Percentiles rank a stretch among this genome's conserved stretches.
These are phyloP conservation scores for Pseudogymnoascus verrucosus DNA, from an alignment of 2,329 filamentous ascomycete species.

Conservation along the genomic window DNA sequence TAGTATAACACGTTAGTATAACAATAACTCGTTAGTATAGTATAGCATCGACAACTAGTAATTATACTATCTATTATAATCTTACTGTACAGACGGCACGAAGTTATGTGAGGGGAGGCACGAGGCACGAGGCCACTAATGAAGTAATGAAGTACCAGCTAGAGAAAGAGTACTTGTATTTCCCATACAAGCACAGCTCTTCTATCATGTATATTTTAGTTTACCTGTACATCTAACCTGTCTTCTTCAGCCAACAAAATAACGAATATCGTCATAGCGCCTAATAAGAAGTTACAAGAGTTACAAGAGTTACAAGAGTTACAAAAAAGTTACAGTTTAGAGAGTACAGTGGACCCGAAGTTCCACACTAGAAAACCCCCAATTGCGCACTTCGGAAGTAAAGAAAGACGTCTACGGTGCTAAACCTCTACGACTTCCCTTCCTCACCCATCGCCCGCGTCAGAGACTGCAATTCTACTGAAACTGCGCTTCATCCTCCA, in stretches of 20 bases:
- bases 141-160: not conserved
- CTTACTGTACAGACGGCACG: not conserved
- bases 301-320: too few relatives aligned
- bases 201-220: not conserved
- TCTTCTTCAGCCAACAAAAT: not conserved
- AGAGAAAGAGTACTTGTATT: not conserved
- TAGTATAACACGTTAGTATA: too few relatives aligned
- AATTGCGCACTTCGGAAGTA: not conserved
- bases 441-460: not conserved
- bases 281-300: not conserved
- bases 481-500: not conserved
- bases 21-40: not conserved
- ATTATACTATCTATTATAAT: not conserved
- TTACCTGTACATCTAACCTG: not conserved
- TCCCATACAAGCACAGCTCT: not conserved
- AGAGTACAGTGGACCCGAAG: not conserved
- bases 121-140: not conserved
- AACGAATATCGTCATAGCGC: slow-evolving; percentile 5
- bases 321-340: too few relatives aligned
- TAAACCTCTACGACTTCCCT: not conserved
- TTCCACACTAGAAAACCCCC: not conserved
- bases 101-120: not conserved
- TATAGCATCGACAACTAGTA: not conserved
- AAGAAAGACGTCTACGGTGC: not conserved
- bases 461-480: slow-evolving; percentile 7